A percentile compares a stretch with the other conserved stretches of the same genome.
Conservation (phyloP, 164 flowering plant genomes). For the Tinospora cordifolia region DNA sequence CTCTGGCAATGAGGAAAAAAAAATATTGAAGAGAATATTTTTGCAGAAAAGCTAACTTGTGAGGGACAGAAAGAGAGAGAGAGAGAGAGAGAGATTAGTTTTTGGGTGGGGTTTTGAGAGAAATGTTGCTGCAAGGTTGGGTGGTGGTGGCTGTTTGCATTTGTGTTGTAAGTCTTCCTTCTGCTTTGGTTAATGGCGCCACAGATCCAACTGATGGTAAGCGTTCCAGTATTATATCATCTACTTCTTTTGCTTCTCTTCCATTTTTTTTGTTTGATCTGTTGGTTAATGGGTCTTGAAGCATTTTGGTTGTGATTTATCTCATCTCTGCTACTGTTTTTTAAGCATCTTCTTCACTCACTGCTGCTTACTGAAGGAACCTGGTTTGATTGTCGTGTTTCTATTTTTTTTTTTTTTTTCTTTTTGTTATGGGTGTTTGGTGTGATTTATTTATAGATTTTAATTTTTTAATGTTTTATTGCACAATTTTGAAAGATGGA, state of each 20-base stretch:
- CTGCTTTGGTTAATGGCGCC: slow-evolving; percentile 27
- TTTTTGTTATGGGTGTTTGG: not conserved
- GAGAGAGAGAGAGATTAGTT: not conserved
- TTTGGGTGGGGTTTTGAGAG: not conserved
- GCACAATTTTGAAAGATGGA: not conserved
- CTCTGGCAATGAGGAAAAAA: not conserved
- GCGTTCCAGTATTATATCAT: too few relatives aligned
- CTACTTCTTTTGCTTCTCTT: slow-evolving; percentile 5
- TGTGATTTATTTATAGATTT: not conserved
- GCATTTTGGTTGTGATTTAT: not conserved
- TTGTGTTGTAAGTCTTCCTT: slow-evolving; percentile 11
- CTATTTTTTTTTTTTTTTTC: too few relatives aligned
- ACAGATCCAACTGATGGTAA: slow-evolving; percentile 49
- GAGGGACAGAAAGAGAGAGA: not conserved
- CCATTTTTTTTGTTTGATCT: not conserved
- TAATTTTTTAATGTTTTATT: not conserved
- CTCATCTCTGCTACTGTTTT: not conserved
- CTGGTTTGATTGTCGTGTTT: not conserved
- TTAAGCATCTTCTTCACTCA: not conserved
- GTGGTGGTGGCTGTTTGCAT: slow-evolving; percentile 27
- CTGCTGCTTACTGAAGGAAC: not conserved
- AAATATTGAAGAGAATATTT: not conserved
- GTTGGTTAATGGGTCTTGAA: not conserved
- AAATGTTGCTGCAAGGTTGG: slow-evolving; percentile 20
- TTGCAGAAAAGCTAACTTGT: not conserved